A percentile compares a stretch with the other conserved stretches of the same genome.
phyloP scores from a whole-genome alignment of 495 filamentous ascomycete species.

The Aspergillus sparsus region DNA sequence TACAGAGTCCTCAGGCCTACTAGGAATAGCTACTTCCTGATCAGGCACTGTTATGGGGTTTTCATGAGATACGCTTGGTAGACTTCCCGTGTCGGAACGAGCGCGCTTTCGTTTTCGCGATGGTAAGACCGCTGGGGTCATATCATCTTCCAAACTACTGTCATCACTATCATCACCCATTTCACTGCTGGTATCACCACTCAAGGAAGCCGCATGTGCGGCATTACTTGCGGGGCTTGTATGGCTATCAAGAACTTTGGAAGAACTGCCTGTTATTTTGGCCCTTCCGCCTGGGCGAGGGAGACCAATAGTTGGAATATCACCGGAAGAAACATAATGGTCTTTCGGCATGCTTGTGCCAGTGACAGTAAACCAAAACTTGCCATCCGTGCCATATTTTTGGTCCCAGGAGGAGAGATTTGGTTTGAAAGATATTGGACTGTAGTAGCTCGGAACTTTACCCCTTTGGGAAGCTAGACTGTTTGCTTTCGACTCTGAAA shows the following conservation, averaged over 20 bases:
- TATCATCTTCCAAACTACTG: conserved; percentile 25
- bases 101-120: conserved; percentile 47
- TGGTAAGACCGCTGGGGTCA: conserved; percentile 24
- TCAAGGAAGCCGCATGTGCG: conserved; percentile 17
- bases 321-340: conserved; percentile 14
- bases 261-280: conserved; percentile 3
- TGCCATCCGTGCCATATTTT: conserved; percentile 53
- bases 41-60: conserved; percentile 27
- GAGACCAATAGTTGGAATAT: conserved; percentile 48
- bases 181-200: conserved; percentile 35
- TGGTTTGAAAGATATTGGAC: conserved; percentile 49
- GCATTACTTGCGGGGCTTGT: conserved; percentile 14
- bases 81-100: conserved; percentile 37
- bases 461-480: conserved; percentile 11
- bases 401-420: conserved; percentile 48
- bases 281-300: conserved; percentile 31
- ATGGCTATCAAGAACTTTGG: conserved; percentile 12
- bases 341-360: conserved; percentile 13
- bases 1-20: conserved; percentile 34
- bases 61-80: conserved; percentile 34
- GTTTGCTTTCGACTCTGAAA: conserved; percentile 31
- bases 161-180: conserved; percentile 39
- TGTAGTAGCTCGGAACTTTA: conserved; percentile 45
- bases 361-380: conserved; percentile 47
- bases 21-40: conserved; percentile 23